Evolutionary conservation across 768 basidiomycete genomes (phyloP), one percentile per base, ranked within the genome.

Genomic region (Macrolepiota dolichaula): DNA sequence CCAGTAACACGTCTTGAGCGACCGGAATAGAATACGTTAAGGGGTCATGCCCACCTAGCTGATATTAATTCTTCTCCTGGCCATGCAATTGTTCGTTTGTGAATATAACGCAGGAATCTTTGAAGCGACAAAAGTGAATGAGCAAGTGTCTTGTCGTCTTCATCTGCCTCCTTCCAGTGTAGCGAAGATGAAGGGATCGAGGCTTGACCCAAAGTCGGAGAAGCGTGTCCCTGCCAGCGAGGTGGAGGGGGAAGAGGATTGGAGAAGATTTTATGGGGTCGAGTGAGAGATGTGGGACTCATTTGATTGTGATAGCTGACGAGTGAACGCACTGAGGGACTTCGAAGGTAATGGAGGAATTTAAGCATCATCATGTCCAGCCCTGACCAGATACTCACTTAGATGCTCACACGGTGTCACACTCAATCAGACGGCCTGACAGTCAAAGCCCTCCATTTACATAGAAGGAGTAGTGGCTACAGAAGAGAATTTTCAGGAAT

Each of bases 41-140:
- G 5, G 15, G 11, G 6, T 3, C 19, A 36, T 9, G 55, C 51
- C 7, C 42, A 64, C 62, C 35, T 50, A n/a, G 55, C 35, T 5
- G 36, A 59, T n/a, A 54, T 27, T 9, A 25, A 46, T 25, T 62
- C 57, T 40, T 46, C 57, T 49, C 40, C 36, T 9, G 60, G 62
- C 66, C 64, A 65, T 35, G 35, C n/a, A 37, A 67, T 59, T 56
- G 65, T 67, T 15, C 61, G 62, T 55, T 62, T 67, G 37, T 64
- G 64, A 56, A 60, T 29, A 46, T 32, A 57, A 3, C 64, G 57
- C 53, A 67, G 57, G 12, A 27, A 35, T 22, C 12, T 15, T 51
- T 63, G 55, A n/a, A 57, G 37, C 7, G 2, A 15, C 22, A 29
- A 38, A n/a, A 46, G 55, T 50, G 47, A 6, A 40, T 44, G 17